Evolutionary conservation across 768 basidiomycete genomes (phyloP), one percentile per base, ranked within the genome.

Genomic region (Lactarius quietus): DNA sequence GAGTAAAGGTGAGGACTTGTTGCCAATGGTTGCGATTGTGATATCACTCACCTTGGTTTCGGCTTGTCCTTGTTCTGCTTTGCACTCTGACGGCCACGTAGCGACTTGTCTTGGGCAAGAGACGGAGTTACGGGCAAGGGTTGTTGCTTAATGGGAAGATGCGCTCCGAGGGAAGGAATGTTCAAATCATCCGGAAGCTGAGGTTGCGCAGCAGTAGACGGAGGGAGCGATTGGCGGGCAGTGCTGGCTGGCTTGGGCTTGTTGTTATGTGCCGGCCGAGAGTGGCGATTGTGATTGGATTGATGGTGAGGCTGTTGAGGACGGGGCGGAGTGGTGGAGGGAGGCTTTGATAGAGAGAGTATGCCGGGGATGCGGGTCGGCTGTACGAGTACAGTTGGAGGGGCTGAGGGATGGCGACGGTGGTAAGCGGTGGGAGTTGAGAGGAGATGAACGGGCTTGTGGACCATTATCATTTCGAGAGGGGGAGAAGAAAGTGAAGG

Each of bases 341-440:
- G 60, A 15, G 85, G 86, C 79, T 86, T 88, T 61, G 87, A 84
- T 57, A 92, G 80, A 56, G 86, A 83, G 59, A 92, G 82, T 10
- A 92, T 81, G 72, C 90, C 90, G 0, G 89, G 90, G 0, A 84
- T 89, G 61, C 82, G 82, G 15, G 90, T 89, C 3, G 90, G 85
- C 73, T 89, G 87, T 5, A 89, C 84, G 66, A 86, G 80, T 70
- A 87, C 83, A 39, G 84, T 81, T 0, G 84, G 83, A 9, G 87
- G 86, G 0, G 89, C 89, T 0, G 89, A 90, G 23, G 89, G 85
- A 72, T 85, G 83, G 61, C 90, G 80, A 66, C 84, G 80, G 74
- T 89, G 89, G 45, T 65, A 28, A 52, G 75, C 72, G 39, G 71
- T 60, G 1, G 70, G 70, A 0, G 78, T 69, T 38, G 74, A 68